Evolutionary conservation across 2,329 filamentous ascomycete species (phyloP), one percentile per base, ranked within the genome.

Genomic region (Verticillium longisporum): DNA sequence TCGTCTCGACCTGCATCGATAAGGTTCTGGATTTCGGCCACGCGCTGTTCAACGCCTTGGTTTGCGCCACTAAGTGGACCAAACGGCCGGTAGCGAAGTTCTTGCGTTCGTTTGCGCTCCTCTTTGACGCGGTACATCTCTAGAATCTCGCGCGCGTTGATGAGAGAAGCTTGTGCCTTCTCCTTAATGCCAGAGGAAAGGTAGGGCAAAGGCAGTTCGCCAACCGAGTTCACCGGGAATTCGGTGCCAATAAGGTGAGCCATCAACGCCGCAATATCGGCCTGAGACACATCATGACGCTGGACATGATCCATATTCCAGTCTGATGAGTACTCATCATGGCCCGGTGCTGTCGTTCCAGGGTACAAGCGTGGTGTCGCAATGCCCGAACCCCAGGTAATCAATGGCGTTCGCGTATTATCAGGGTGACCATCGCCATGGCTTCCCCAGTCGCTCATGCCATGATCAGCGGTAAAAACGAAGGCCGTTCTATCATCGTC

Each of bases 361-460:
- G 79, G 71, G 36, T 80, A 78, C 2, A 85, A 76, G 57, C 87
- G 78, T 1, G 95, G 95, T 65, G 84, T 83, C 3, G 92, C 92
- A 41, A 98, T 85, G 9, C 95, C 95, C 60, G 95, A 92, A 11
- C 95, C 95, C 95, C 95, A 99, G 2, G 84, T 88, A 66, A 99
- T 91, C 36, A 99, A 79, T 1, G 95, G 95, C 0, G 95, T 99
- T 58, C 95, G 86, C 3, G 95, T 99, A 69, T 98, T 99, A 73
- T 99, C 91, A 0, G 95, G 95, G 74, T 99, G 93, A 7, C 95
- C 95, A 73, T 99, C 95, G 41, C 96, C 96, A 73, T 99, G 96
- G 68, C 93, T 98, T n/a, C 96, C 95, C 88, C 90, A 97, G 75
- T 99, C 95, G 70, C 92, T 98, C 95, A 99, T 99, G 18, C 95